These are phyloP conservation scores for Esteya vermicola DNA, from an alignment of 2,329 filamentous ascomycete species.

Conservation along the genomic window DNA sequence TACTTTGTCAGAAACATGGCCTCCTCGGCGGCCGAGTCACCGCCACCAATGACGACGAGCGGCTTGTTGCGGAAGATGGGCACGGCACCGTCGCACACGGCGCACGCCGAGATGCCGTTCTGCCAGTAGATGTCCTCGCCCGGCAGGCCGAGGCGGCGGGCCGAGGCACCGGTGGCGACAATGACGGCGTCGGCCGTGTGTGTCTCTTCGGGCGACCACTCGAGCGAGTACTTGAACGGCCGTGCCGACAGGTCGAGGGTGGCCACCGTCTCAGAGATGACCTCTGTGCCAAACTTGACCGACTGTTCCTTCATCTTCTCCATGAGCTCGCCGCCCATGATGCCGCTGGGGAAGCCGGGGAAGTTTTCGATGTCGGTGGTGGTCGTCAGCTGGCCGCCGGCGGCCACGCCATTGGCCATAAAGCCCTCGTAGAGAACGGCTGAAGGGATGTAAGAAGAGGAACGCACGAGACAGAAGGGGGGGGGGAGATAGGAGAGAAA, in stretches of 20 bases:
- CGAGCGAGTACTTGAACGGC: slow-evolving; percentile 88
- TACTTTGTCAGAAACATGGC: slow-evolving; percentile 97
- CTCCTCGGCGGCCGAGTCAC: slow-evolving; percentile 94
- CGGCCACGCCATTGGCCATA: slow-evolving; percentile 90
- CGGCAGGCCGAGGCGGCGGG: slow-evolving; percentile 63
- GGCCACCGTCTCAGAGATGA: slow-evolving; percentile 84
- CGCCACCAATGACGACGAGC: slow-evolving; percentile 88
- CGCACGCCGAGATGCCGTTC: slow-evolving; percentile 88
- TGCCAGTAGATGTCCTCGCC: slow-evolving; percentile 98
- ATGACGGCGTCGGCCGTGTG: slow-evolving; percentile 89
- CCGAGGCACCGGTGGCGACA: slow-evolving; percentile 89
- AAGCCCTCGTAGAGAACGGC: slow-evolving; percentile 95
- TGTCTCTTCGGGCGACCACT: slow-evolving; percentile 68
- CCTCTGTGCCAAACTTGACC: slow-evolving; percentile 78
- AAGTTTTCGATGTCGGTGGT: slow-evolving; percentile 99
- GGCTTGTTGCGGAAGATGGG: slow-evolving; percentile 97
- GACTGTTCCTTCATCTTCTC: slow-evolving; percentile 90
- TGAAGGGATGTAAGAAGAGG: slow-evolving; percentile 13
- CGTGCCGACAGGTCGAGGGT: slow-evolving; percentile 71
- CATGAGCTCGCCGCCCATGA: slow-evolving; percentile 84
- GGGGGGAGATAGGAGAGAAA: not conserved
- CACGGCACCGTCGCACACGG: slow-evolving; percentile 91
- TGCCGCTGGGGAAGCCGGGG: slow-evolving; percentile 81
- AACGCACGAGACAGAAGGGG: not conserved
- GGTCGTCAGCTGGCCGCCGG: slow-evolving; percentile 92